phyloP scores from a whole-genome alignment of 164 flowering plant genomes.

The Chloranthus sessilifolius region DNA sequence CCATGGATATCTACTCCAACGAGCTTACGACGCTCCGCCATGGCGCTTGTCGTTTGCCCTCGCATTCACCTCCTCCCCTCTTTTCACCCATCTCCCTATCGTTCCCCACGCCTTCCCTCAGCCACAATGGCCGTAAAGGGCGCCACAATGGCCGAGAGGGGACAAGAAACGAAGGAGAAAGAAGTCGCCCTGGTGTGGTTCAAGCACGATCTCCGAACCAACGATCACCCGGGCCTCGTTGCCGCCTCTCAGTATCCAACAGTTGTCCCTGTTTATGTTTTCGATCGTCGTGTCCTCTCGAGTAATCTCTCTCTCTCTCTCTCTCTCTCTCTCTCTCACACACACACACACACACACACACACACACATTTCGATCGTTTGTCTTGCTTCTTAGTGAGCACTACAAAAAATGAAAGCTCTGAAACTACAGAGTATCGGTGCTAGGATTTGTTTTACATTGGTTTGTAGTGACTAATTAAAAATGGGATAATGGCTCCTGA shows the following conservation, averaged over 20 bases:
- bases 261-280: constrained; percentile 70
- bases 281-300: constrained; percentile 73
- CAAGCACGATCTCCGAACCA: constrained; percentile 83
- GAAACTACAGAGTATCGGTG: too few species aligned
- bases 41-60: constrained; percentile 30
- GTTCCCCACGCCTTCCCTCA: constrained; percentile 1
- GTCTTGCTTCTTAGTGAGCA: too few species aligned
- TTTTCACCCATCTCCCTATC: constrained; percentile 2
- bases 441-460: too few species aligned
- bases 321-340: too few species aligned
- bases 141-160: background rate
- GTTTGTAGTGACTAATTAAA: too few species aligned
- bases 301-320: constrained; percentile 30
- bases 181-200: constrained; percentile 67
- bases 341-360: too few species aligned
- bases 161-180: constrained; percentile 4
- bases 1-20: constrained; percentile 11
- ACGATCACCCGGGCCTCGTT: constrained; percentile 73
- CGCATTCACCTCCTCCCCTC: constrained; percentile 15
- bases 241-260: constrained; percentile 43
- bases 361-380: background rate
- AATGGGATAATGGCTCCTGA: too few species aligned
- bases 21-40: constrained; percentile 8
- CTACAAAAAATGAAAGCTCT: too few species aligned
- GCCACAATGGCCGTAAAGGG: background rate